Evolutionary conservation across 192 early-diverging fungal genomes (phyloP).

Genomic region (Umbelopsis ramanniana): DNA sequence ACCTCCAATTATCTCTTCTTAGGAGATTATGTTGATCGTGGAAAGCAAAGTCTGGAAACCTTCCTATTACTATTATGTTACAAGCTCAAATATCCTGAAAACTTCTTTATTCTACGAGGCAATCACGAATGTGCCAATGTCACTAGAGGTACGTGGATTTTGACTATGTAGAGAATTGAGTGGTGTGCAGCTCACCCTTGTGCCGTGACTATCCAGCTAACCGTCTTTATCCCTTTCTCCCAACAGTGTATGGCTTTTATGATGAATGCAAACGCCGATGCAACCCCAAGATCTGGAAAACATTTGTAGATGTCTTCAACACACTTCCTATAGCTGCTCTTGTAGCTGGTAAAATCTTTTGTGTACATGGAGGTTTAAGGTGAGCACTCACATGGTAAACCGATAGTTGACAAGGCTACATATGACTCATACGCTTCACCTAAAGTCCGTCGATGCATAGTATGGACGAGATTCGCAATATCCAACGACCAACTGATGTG

Average conservation of each 20-base stretch:
- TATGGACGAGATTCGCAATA: slow-evolving; percentile 86
- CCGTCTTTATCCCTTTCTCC: not conserved
- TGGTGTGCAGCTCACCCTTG: too few species aligned
- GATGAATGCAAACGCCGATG: slow-evolving; percentile 95
- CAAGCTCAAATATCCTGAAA: slow-evolving; percentile 97
- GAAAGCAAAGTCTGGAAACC: slow-evolving; percentile 94
- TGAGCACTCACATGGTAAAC: not conserved
- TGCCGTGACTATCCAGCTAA: too few species aligned
- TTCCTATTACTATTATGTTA: slow-evolving; percentile 93
- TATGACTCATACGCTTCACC: not conserved
- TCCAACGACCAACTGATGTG: slow-evolving; percentile 85
- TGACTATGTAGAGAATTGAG: too few species aligned
- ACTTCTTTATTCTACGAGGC: slow-evolving; percentile 94
- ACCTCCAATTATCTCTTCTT: slow-evolving; percentile 91
- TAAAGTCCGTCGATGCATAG: slow-evolving; percentile 64
- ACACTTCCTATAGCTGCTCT: slow-evolving; percentile 91
- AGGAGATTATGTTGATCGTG: slow-evolving; percentile 97
- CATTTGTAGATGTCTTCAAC: slow-evolving; percentile 95
- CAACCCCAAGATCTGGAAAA: slow-evolving; percentile 89
- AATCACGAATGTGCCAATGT: slow-evolving; percentile 97
- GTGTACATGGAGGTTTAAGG: slow-evolving; percentile 93
- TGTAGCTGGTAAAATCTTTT: slow-evolving; percentile 93
- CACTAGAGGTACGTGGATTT: slow-evolving; percentile 65
- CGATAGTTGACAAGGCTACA: not conserved
- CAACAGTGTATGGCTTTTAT: slow-evolving; percentile 91